phyloP scores from a whole-genome alignment of 208 protist genomes.

The Acanthamoeba castellanii region DNA sequence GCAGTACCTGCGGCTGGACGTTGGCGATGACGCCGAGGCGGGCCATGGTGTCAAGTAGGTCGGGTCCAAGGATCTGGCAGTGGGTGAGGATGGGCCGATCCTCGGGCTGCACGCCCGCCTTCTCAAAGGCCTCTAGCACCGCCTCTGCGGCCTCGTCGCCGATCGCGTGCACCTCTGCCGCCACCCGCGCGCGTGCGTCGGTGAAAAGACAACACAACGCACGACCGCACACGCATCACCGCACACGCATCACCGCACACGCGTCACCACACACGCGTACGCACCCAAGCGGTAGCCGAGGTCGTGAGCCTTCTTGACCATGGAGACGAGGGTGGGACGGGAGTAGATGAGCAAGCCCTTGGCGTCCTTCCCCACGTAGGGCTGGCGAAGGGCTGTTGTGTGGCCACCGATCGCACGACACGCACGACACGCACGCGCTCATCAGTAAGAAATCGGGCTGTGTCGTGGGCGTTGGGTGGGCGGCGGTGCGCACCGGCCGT shows the following conservation, averaged over 20 bases:
- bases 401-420: background rate
- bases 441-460: too few species aligned
- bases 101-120: constrained; percentile 79
- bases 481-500: constrained; percentile 88
- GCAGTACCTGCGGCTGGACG: constrained; percentile 86
- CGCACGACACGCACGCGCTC: constrained; percentile 65
- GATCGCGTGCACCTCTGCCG: constrained; percentile 88
- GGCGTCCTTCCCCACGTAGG: background rate
- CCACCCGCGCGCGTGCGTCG: background rate
- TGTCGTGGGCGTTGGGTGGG: constrained; percentile 70
- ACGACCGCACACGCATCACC: too few species aligned
- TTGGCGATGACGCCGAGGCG: constrained; percentile 88
- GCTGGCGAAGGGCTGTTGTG: background rate
- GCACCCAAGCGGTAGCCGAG: constrained; percentile 73
- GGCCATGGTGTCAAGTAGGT: constrained; percentile 85
- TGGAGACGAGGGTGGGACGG: background rate
- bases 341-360: background rate
- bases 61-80: constrained; percentile 87
- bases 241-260: too few species aligned
- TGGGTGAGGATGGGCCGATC: constrained; percentile 90
- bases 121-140: constrained; percentile 82
- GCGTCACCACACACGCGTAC: constrained; percentile 4
- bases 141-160: constrained; percentile 84
- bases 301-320: background rate
- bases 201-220: too few species aligned